Base-by-base conservation (phyloP, 169 alveolate genomes). In the Plasmodium cynomolgi region DNA sequence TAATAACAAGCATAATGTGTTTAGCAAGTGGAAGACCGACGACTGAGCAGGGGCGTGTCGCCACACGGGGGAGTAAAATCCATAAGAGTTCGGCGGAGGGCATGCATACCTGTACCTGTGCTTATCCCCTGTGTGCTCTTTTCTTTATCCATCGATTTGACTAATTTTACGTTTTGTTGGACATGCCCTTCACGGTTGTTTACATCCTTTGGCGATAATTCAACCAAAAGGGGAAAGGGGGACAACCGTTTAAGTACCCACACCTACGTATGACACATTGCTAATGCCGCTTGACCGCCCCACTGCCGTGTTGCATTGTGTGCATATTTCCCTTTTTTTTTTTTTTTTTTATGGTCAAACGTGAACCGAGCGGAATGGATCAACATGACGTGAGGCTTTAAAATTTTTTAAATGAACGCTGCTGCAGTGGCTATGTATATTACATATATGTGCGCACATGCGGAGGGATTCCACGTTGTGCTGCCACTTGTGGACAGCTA, bases 1-100 rank as follows among this genome's bases (percentile, higher is more conserved):
- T 74, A 96, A 96, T 94, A 96, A 96, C 96, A 96, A 96, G 56
- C 95, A 85, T 92, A 96, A 95, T 84, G 97, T 95, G 47, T 94
- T 95, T 81, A 96, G 97, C 41, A 95, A 95, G 71, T 96, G 97
- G 97, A 93, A 93, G 79, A 90, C 62, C 29, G 31, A 79, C n/a
- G 97, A 91, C 13, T 96, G 93, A 82, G 96, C 72, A 11, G 29
- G 56, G 23, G 44, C 0, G n/a, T 15, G 8, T 68, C 17, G 7
- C 37, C 37, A 37, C 23, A 58, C 17, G 29, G 2, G n/a, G 13
- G 29, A 80, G 29, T 31, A 58, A 17, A 17, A 3, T 50, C 0
- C 8, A 15, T 50, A 17, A 50, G 23, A 50, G 17, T 50, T 13
- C 62, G 23, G 9, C 62, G 23, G 23, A 15, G 23, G 23, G 8